A percentile compares a stretch with the other conserved stretches of the same genome.
These are phyloP conservation scores for Telfairia occidentalis DNA, from an alignment of 331 rosid species.

Conservation along the genomic window DNA sequence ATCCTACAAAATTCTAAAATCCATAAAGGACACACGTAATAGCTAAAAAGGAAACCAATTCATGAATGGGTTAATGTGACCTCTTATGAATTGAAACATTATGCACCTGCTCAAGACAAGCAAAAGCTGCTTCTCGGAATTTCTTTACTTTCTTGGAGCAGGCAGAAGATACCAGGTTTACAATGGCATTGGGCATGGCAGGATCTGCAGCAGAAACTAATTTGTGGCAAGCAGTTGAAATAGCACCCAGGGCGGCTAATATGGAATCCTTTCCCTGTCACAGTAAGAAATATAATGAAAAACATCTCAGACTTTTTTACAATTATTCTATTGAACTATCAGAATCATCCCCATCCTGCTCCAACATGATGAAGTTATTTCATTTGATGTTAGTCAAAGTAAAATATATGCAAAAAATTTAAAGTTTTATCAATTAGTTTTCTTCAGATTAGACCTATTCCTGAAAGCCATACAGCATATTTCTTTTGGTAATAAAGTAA, in stretches of 20 bases:
- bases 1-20: neutral
- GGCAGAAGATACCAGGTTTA: slow-evolving; percentile 57
- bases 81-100: slow-evolving; percentile 1
- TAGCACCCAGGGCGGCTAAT: slow-evolving; percentile 64
- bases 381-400: neutral
- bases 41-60: neutral
- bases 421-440: neutral
- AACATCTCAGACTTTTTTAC: neutral
- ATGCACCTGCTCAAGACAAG: slow-evolving; percentile 72
- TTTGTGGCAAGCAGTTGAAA: slow-evolving; percentile 64
- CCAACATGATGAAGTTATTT: neutral
- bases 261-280: slow-evolving; percentile 82
- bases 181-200: slow-evolving; percentile 48
- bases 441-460: neutral
- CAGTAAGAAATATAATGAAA: neutral
- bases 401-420: neutral
- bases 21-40: neutral
- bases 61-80: neutral
- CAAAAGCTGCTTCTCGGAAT: slow-evolving; percentile 76
- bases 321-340: neutral
- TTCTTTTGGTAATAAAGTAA: neutral
- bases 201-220: slow-evolving; percentile 47
- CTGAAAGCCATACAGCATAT: neutral
- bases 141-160: slow-evolving; percentile 70
- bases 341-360: neutral